These are phyloP conservation scores for Phytophthora sp. DNA, from an alignment of 352 stramenopile genomes.

Conservation along the genomic window DNA sequence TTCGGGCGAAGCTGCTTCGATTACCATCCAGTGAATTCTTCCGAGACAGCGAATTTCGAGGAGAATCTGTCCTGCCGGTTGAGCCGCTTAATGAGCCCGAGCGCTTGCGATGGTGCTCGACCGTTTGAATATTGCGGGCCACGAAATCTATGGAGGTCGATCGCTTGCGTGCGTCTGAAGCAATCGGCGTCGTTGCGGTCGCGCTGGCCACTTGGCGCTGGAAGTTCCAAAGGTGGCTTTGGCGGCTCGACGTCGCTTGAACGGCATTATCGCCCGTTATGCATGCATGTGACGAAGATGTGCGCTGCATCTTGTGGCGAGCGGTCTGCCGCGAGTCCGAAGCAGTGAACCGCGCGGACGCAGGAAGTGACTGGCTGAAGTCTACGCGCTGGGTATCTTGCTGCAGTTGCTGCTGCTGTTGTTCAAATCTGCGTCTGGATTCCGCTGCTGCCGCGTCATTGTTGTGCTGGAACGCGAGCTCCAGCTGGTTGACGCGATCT, in stretches of 20 bases:
- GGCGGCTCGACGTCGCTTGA: conserved; percentile 5
- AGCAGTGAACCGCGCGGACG: conserved; percentile 12
- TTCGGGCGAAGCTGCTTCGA: conserved; percentile 23
- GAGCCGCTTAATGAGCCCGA: conserved; percentile 32
- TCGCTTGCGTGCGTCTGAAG: conserved; percentile 34
- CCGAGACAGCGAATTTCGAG: conserved; percentile 27
- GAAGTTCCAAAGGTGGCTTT: conserved; percentile 24
- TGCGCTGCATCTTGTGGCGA: conserved; percentile 54
- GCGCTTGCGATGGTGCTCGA: conserved; percentile 43
- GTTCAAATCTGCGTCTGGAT: conserved; percentile 18
- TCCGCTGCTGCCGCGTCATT: conserved; percentile 25
- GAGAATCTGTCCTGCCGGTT: conserved; percentile 30
- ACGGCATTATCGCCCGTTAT: conserved; percentile 26
- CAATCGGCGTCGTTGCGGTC: conserved; percentile 1
- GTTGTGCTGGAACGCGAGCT: conserved; percentile 60
- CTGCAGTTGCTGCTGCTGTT: conserved; percentile 16
- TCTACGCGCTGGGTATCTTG: conserved; percentile 11
- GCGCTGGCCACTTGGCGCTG: conserved; percentile 22
- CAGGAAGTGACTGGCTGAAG: conserved; percentile 25
- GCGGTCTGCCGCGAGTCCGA: conserved; percentile 3
- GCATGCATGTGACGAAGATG: conserved; percentile 40
- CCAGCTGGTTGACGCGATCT: conserved; percentile 76
- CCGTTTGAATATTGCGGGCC: conserved; percentile 44
- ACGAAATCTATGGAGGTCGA: conserved; percentile 44
- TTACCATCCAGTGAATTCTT: conserved; percentile 41